phyloP scores from a whole-genome alignment of 106 monocot genomes.

The Acanthochlamys bracteata region DNA sequence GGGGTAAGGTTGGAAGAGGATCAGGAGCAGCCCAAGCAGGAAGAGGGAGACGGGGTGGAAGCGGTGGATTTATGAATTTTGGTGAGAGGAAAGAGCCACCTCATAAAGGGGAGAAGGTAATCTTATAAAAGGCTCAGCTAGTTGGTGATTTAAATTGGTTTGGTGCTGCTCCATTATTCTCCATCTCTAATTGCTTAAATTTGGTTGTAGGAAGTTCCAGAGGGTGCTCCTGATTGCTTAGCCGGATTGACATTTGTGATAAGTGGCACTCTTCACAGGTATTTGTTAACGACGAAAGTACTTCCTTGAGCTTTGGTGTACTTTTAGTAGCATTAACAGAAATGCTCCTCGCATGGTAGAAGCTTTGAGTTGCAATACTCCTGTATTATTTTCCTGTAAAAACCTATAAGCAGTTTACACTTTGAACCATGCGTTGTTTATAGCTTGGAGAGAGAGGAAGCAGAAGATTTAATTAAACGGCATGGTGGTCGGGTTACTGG shows the following conservation, averaged over 20 bases:
- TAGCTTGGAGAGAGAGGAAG: slow-evolving; percentile 98
- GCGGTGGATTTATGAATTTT: slow-evolving; percentile 85
- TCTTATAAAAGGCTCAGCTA: background rate
- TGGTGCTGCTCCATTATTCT: background rate
- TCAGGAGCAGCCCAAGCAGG: slow-evolving; percentile 42
- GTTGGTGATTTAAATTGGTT: too few species aligned
- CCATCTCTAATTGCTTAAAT: background rate
- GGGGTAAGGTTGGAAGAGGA: slow-evolving; percentile 70
- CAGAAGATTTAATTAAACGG: slow-evolving; percentile 85
- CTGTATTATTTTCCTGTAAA: too few species aligned
- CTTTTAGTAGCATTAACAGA: background rate
- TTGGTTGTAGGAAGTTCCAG: slow-evolving; percentile 76
- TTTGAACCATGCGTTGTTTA: slow-evolving; percentile 3
- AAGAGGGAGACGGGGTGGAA: slow-evolving; percentile 81
- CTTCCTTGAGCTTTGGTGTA: background rate
- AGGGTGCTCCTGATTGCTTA: slow-evolving; percentile 82
- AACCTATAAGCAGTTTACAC: too few species aligned
- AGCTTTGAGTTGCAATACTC: too few species aligned
- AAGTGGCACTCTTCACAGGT: slow-evolving; percentile 99
- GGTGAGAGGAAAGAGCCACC: slow-evolving; percentile 94
- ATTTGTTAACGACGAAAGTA: background rate
- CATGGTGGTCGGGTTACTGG: slow-evolving; percentile 92
- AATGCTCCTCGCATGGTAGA: too few species aligned
- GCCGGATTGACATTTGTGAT: slow-evolving; percentile 88
- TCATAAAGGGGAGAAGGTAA: slow-evolving; percentile 96